These are phyloP conservation scores for Suhomyces panamericanus DNA, from an alignment of 1,139 yeast genomes.

Conservation along the genomic window DNA sequence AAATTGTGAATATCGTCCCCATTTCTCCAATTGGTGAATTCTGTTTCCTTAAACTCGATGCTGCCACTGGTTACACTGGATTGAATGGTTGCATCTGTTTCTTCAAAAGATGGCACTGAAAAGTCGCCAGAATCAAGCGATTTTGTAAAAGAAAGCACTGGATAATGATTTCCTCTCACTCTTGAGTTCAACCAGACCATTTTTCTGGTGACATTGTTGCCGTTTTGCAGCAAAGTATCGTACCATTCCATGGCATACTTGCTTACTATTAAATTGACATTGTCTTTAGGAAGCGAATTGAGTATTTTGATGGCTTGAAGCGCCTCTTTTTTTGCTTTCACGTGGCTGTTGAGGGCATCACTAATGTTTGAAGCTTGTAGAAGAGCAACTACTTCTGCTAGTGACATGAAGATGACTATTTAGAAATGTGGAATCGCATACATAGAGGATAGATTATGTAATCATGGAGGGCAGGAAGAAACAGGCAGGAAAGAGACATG, in stretches of 20 bases:
- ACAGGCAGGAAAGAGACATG: too few species aligned
- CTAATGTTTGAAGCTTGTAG: constrained; percentile 20
- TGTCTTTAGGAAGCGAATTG: constrained; percentile 22
- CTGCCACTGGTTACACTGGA: constrained; percentile 22
- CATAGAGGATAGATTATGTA: neutral
- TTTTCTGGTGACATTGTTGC: constrained; percentile 23
- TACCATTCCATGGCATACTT: constrained; percentile 22
- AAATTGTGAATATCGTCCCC: constrained; percentile 24
- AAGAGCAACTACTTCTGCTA: constrained; percentile 9
- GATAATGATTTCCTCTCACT: constrained; percentile 25
- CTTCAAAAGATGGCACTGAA: constrained; percentile 8
- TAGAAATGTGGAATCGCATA: neutral
- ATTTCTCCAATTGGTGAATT: constrained; percentile 21
- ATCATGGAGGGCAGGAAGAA: too few species aligned
- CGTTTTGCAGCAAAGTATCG: constrained; percentile 16
- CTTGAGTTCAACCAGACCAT: constrained; percentile 49
- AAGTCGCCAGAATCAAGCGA: constrained; percentile 16
- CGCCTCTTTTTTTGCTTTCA: constrained; percentile 22
- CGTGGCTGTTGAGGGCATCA: constrained; percentile 17
- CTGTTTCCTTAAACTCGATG: constrained; percentile 18
- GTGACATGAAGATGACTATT: constrained; percentile 1
- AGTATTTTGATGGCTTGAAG: constrained; percentile 28
- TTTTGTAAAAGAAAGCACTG: constrained; percentile 27
- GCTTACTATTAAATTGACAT: constrained; percentile 2
- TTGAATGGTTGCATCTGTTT: constrained; percentile 12